Evolutionary conservation across 495 filamentous ascomycete genomes (phyloP).

Genomic region (Ramalina intermedia): DNA sequence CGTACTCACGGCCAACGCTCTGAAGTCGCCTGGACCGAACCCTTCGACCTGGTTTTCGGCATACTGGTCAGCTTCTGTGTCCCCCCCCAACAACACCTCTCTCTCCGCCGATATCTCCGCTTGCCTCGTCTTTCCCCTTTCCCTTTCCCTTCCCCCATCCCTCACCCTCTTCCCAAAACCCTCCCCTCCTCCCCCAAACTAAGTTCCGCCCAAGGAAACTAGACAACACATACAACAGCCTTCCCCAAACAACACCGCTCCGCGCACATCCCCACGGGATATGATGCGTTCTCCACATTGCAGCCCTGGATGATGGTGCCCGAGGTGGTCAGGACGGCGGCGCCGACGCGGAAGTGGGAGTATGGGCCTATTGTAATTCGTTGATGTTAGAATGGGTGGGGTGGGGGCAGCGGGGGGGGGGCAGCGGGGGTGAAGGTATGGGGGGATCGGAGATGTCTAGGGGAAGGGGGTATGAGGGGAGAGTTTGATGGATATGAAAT

Average conservation of each 20-base stretch:
- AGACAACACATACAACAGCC: slow-evolving; percentile 44
- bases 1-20: slow-evolving; percentile 74
- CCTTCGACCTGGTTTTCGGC: not conserved
- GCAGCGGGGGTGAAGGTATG: not conserved
- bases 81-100: too few species aligned
- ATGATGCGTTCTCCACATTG: slow-evolving; percentile 89
- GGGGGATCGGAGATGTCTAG: too few species aligned
- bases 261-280: slow-evolving; percentile 88
- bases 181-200: too few species aligned
- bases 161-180: not conserved
- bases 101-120: too few species aligned
- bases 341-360: slow-evolving; percentile 84
- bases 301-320: slow-evolving; percentile 56
- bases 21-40: slow-evolving; percentile 34
- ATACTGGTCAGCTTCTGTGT: not conserved
- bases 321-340: slow-evolving; percentile 52
- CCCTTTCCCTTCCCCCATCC: not conserved
- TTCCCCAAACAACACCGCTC: slow-evolving; percentile 73
- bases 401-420: not conserved
- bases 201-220: too few species aligned
- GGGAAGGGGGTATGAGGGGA: too few species aligned
- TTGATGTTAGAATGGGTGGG: too few species aligned
- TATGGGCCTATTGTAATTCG: slow-evolving; percentile 80
- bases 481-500: too few species aligned
- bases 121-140: not conserved